Base-by-base conservation (phyloP, 1,284 basidiomycete species). In the Sphaerobolus stellatus region DNA sequence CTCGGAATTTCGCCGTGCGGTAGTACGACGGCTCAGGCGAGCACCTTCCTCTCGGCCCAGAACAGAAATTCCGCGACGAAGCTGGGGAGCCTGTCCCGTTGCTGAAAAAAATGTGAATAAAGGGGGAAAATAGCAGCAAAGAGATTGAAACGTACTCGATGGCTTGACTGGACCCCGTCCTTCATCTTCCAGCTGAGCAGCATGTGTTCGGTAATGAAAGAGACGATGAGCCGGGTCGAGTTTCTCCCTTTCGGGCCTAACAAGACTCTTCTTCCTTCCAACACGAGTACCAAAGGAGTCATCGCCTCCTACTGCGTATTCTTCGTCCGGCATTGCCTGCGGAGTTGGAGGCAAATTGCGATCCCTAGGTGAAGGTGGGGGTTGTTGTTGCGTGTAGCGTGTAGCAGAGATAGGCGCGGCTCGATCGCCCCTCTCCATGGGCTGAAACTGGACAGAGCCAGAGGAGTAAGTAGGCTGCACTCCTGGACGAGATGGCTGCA, bases 171-270 rank as follows among this genome's bases (percentile, higher is more conserved):
- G 69, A 33, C 76, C 75, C 29, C 70, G 68, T 14, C 82, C 79
- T 59, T 86, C 84, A 56, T 86, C 77, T 68, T 88, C 85, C 69
- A 93, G 80, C 66, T 91, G 86, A 20, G 89, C 88, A 14, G 92
- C 92, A 71, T 92, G 94, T 60, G 82, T 88, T 51, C 94, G 86
- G 73, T 99, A 99, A 74, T 98, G 90, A 86, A 90, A 99, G 62
- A 96, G 87, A 41, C 94, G 83, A 76, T 98, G 94, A 47, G 86
- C 86, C 8, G 95, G 94, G 67, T 98, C 95, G 65, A 98, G 93
- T 77, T 96, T 92, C 77, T 98, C 96, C 59, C 96, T 80, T 71
- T 99, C 96, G 7, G 97, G 96, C 54, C 84, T 79, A 52, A 98
- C 92, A 46, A 99, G 81, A 66, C 89, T 93, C 81, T 95, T 96